phyloP scores from a whole-genome alignment of 164 flowering plant species.

The Stephania japonica region DNA sequence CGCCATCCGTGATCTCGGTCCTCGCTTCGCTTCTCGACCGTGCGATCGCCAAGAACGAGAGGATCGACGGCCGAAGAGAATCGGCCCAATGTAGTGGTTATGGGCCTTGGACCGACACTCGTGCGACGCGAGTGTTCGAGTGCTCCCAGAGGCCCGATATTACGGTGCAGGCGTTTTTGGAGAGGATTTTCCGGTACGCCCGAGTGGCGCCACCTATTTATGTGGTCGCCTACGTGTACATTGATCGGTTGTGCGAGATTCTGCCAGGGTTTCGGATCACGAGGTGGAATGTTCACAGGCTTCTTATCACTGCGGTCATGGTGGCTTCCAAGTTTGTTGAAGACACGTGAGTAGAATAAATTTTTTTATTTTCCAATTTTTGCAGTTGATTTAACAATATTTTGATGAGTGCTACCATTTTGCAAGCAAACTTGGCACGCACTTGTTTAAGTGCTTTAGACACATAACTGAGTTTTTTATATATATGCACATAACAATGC shows the following conservation, averaged over 20 bases:
- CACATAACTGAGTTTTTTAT: too few relatives aligned
- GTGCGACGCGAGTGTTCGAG: slow-evolving; percentile 38
- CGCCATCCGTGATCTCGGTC: slow-evolving; percentile 72
- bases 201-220: slow-evolving; percentile 64
- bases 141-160: slow-evolving; percentile 56
- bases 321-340: slow-evolving; percentile 91
- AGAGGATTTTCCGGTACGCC: slow-evolving; percentile 79
- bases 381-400: too few relatives aligned
- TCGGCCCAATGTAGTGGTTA: slow-evolving; percentile 10
- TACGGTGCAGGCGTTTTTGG: slow-evolving; percentile 66
- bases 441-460: too few relatives aligned
- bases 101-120: slow-evolving; percentile 12
- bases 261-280: slow-evolving; percentile 56
- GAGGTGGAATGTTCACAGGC: slow-evolving; percentile 65
- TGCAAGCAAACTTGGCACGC: too few relatives aligned
- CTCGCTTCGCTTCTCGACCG: slow-evolving; percentile 85
- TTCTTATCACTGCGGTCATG: slow-evolving; percentile 86
- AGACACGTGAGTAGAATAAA: slow-evolving; percentile 60
- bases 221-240: slow-evolving; percentile 82
- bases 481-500: too few relatives aligned
- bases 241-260: slow-evolving; percentile 76
- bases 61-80: slow-evolving; percentile 37
- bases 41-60: slow-evolving; percentile 57
- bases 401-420: too few relatives aligned
- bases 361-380: not conserved